A percentile compares a stretch with the other conserved stretches of the same genome.
These are phyloP conservation scores for Aureobasidium sp. DNA, from an alignment of 2,329 filamentous ascomycete genomes.

Conservation along the genomic window DNA sequence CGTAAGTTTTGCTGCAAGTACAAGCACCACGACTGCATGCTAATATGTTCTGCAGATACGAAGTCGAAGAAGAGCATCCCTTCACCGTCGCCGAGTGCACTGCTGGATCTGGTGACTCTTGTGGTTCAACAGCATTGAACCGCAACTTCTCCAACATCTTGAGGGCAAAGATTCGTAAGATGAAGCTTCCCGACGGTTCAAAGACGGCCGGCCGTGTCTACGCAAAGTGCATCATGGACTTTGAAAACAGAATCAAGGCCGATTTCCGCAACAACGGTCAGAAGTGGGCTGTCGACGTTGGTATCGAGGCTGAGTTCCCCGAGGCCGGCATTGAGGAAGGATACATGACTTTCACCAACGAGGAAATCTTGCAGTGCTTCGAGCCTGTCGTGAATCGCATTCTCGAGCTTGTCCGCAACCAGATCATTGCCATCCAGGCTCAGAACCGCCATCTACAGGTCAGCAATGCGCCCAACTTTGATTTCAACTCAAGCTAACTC, in stretches of 20 bases:
- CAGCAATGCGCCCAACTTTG: slow-evolving; percentile 22
- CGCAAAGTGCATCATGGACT: slow-evolving; percentile 99
- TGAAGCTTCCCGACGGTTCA: slow-evolving; percentile 95
- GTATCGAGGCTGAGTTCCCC: slow-evolving; percentile 96
- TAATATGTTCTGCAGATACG: slow-evolving; percentile 48
- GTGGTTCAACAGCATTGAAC: slow-evolving; percentile 95
- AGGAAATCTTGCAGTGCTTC: slow-evolving; percentile 98
- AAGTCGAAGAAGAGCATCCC: slow-evolving; percentile 94
- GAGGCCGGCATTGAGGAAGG: slow-evolving; percentile 97
- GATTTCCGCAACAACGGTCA: slow-evolving; percentile 99
- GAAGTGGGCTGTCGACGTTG: slow-evolving; percentile 98
- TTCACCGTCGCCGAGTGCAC: slow-evolving; percentile 98
- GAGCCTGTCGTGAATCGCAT: slow-evolving; percentile 97
- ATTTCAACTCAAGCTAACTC: slow-evolving; percentile 23
- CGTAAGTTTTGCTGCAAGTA: slow-evolving; percentile 29
- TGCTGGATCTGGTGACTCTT: slow-evolving; percentile 93
- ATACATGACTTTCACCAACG: slow-evolving; percentile 99
- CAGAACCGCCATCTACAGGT: slow-evolving; percentile 87
- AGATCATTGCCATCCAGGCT: slow-evolving; percentile 97
- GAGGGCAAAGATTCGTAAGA: slow-evolving; percentile 95
- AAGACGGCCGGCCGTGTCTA: slow-evolving; percentile 98
- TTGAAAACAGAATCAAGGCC: slow-evolving; percentile 98
- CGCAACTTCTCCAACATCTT: slow-evolving; percentile 98
- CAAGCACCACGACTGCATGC: not conserved
- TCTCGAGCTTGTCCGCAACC: slow-evolving; percentile 89